phyloP scores from a whole-genome alignment of 305 asterid genomes.

The Caryopteris hybrid region DNA sequence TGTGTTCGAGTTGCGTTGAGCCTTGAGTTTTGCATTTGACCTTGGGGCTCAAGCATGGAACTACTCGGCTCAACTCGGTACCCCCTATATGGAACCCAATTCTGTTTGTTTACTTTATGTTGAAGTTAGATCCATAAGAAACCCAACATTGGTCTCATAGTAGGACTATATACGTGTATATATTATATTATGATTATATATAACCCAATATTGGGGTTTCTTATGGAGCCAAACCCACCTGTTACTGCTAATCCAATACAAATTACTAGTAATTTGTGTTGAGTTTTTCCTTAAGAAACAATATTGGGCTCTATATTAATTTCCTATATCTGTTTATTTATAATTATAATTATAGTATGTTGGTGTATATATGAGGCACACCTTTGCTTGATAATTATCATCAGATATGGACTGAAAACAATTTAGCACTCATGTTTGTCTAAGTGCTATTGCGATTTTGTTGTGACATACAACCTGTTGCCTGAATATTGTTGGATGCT shows the following conservation, averaged over 20 bases:
- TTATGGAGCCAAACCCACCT: too few relatives aligned
- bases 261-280: too few relatives aligned
- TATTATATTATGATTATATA: not conserved
- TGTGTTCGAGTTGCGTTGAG: not conserved
- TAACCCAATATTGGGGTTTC: too few relatives aligned
- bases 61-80: not conserved
- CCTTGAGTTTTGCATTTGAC: not conserved
- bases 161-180: not conserved
- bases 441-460: not conserved
- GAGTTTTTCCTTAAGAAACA: too few relatives aligned
- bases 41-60: not conserved
- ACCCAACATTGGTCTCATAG: not conserved
- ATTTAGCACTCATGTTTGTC: not conserved
- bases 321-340: not conserved
- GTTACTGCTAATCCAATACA: too few relatives aligned
- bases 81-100: not conserved
- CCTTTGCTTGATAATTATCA: not conserved
- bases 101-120: not conserved
- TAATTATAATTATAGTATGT: not conserved
- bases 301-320: too few relatives aligned
- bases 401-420: not conserved
- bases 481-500: slow-evolving; percentile 2
- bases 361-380: not conserved
- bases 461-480: not conserved
- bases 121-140: not conserved